Base-by-base conservation (phyloP, 2,329 filamentous ascomycete species). In the Talaromyces sp. region DNA sequence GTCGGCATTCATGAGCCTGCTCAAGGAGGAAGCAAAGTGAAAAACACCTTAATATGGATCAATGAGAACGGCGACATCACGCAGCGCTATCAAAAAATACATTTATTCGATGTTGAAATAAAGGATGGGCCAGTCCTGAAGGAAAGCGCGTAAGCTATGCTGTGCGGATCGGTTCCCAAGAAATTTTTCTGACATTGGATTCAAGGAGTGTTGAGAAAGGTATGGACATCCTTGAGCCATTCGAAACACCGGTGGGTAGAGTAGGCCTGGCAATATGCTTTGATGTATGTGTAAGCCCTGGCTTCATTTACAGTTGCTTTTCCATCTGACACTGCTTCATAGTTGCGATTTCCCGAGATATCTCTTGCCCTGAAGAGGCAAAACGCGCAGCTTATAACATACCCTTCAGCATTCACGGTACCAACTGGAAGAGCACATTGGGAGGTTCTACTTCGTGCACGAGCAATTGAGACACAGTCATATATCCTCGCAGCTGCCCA, bases 401-500 rank as follows among this genome's bases (percentile, higher is more conserved):
- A 93, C 70, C 93, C 93, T 0, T 93, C 90, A 6, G 93, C 93
- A 3, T 97, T 97, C 70, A 96, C 92, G 0, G 83, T 95, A 0
- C 86, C 88, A 0, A 97, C 93, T 0, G 93, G 93, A 0, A 81
- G 80, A 60, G 90, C 90, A 1, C 93, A 97, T 75, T 97, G 93
- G 93, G 86, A 91, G 69, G 80, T 85, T 2, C 77, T 97, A 6
- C 79, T 97, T 14, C 81, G 90, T 29, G 87, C 91, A 3, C 81
- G 93, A 53, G 93, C 93, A 10, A 91, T 97, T 62, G 93, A 97
- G 79, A 91, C 88, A 19, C 90, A 97, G 76, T 86, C 86, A 59
- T 97, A 90, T 79, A 87, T 97, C 1, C 79, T 97, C 62, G 93
- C 92, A 10, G 88, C 92, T 0, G 93, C 92, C 43, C 92, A 97